These are phyloP conservation scores for Lactifluus volemus DNA, from an alignment of 768 basidiomycete species.

Conservation along the genomic window DNA sequence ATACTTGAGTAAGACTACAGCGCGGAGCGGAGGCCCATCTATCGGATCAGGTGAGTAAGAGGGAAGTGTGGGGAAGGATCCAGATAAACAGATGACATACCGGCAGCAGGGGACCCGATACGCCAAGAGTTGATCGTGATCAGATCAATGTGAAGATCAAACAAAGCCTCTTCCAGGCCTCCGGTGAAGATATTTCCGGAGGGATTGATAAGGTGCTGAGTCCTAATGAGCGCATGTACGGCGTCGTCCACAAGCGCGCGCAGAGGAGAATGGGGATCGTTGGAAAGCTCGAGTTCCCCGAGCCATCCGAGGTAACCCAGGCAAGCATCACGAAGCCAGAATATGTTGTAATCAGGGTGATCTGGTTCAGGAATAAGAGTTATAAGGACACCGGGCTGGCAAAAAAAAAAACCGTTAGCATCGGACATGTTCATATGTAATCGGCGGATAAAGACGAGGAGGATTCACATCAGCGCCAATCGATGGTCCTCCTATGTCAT, in stretches of 20 bases:
- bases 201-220: constrained; percentile 5
- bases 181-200: neutral
- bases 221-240: neutral
- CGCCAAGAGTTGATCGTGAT: neutral
- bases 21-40: constrained; percentile 14
- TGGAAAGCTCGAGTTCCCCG: neutral
- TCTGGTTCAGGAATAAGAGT: neutral
- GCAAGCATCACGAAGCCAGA: constrained; percentile 9
- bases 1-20: constrained; percentile 6
- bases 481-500: neutral
- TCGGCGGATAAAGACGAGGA: neutral
- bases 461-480: constrained; percentile 6
- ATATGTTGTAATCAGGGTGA: constrained; percentile 3
- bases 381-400: constrained; percentile 7
- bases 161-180: constrained; percentile 10
- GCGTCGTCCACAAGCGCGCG: constrained; percentile 7
- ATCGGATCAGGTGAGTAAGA: neutral
- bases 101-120: constrained; percentile 4
- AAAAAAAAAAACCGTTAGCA: neutral
- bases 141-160: neutral
- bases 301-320: constrained; percentile 3
- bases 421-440: too few species aligned
- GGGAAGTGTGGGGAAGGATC: too few species aligned
- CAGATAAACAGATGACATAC: neutral
- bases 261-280: neutral